A percentile compares a stretch with the other conserved stretches of the same genome.
Evolutionary conservation across 305 asterid species (phyloP).

Genomic region (Plantago coronopus): DNA sequence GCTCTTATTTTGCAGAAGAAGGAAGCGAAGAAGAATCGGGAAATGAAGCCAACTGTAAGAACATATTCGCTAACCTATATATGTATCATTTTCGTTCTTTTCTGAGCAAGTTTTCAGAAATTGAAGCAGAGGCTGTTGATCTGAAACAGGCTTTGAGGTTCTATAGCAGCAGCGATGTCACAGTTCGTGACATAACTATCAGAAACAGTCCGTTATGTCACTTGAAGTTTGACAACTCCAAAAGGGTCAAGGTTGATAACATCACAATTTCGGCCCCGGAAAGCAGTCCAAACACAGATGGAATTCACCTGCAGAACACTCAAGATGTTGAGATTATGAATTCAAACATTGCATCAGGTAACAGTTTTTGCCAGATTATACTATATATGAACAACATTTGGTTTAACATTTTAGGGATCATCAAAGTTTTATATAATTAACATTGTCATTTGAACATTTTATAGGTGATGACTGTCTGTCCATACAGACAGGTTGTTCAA

Average conservation of each 20-base stretch:
- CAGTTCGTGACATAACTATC: constrained; percentile 47
- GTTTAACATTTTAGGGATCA: neutral
- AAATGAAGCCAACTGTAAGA: constrained; percentile 73
- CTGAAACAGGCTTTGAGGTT: constrained; percentile 71
- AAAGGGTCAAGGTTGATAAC: constrained; percentile 44
- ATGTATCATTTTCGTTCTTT: neutral
- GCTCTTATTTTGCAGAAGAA: constrained; percentile 39
- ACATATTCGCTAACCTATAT: neutral
- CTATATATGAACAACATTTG: too few species aligned
- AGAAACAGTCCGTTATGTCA: constrained; percentile 68
- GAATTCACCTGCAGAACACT: constrained; percentile 77
- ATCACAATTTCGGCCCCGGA: constrained; percentile 69
- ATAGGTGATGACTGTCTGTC: constrained; percentile 89
- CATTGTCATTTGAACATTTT: constrained; percentile 10
- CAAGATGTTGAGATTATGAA: constrained; percentile 62
- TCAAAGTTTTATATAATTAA: neutral
- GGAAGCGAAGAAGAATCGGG: constrained; percentile 31
- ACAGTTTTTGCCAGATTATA: neutral
- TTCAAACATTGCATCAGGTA: constrained; percentile 59
- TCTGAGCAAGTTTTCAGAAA: neutral
- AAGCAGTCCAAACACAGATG: constrained; percentile 75
- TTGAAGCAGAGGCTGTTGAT: neutral
- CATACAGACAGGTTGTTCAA: constrained; percentile 76
- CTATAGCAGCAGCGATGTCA: constrained; percentile 47
- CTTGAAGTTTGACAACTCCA: constrained; percentile 63